Evolutionary conservation across 345 rosid species (phyloP), one percentile per base, ranked within the genome.

Genomic region (Murraya paniculata): DNA sequence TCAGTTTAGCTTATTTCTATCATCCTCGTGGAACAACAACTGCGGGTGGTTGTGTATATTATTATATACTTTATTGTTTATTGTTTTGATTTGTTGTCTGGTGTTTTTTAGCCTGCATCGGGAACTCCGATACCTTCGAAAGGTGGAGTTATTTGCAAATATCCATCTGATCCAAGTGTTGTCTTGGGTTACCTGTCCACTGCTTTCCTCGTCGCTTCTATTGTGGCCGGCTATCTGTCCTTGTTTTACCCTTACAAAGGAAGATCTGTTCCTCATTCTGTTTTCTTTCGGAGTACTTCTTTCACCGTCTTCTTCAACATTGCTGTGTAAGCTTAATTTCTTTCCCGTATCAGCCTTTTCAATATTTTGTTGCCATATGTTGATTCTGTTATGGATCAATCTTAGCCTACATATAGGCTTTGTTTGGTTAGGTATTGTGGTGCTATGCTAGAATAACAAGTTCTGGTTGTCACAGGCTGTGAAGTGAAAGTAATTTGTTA

Each of bases 191-290:
- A 85, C 76, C 82, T 93, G 18, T 92, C 98, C 18, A 85, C 91
- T 60, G 89, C 70, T 5, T 93, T 90, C 79, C 95, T 93, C 55
- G 30, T 86, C 1, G 84, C 87, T 16, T 79, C 89, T 27, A 78
- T 91, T 16, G 71, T 66, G 8, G 91, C 86, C 1, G 98, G 98
- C 5, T 89, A 85, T 85, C 56, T 79, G 64, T 84, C 98, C 64
- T 87, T 92, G 77, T 92, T 93, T 81, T 85, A 90, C 31, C 89
- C 96, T 60, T 93, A 93, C 89, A 84, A 84, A 75, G 98, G 96
- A 56, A 93, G 82, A 80, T 79, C 93, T 74, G 88, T 93, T 75
- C 97, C 98, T 3, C 84, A 87, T 28, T 84, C 92, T 62, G 94
- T 86, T 68, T 68, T 92, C 76, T 93, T 88, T 78, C 82, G 71